Percentiles rank a stretch among this genome's conserved stretches.
Conservation (phyloP, 2,329 filamentous ascomycete species). For the Aspergillus texensis region DNA sequence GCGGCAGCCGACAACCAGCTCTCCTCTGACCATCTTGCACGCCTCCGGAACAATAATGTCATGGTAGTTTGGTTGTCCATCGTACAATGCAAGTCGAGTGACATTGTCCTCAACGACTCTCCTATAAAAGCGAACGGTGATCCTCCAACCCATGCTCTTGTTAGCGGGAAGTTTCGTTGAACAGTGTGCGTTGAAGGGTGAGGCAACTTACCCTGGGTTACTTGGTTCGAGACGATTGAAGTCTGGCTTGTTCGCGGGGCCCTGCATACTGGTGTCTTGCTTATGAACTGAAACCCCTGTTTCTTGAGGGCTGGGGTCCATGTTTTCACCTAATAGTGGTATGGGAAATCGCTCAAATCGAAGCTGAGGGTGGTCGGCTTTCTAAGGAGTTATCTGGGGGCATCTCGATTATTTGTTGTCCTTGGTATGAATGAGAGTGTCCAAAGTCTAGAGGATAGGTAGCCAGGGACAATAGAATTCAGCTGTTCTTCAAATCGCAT, state of each 20-base stretch:
- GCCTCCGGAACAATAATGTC: conserved; percentile 12
- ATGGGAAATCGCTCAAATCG: neutral
- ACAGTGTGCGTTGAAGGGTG: neutral
- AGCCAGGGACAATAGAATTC: neutral
- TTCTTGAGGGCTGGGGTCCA: neutral
- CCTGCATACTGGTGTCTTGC: neutral
- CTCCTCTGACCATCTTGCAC: conserved; percentile 7
- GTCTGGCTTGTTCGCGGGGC: neutral
- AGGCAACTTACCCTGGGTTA: conserved; percentile 12
- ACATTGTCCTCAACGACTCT: conserved; percentile 7
- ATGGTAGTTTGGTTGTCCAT: conserved; percentile 11
- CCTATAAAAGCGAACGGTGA: conserved; percentile 15
- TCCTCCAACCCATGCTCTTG: neutral
- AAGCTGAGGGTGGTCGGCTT: neutral
- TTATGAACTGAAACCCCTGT: too few species aligned
- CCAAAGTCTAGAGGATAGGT: neutral
- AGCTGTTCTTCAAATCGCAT: neutral
- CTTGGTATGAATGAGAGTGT: neutral
- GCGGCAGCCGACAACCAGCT: conserved; percentile 7
- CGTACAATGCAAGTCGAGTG: conserved; percentile 6
- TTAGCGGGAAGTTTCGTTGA: neutral
- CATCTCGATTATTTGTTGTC: neutral
- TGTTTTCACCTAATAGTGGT: neutral
- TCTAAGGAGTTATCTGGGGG: neutral
- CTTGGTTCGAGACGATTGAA: conserved; percentile 13